Base-by-base conservation (phyloP, 192 early-diverging fungal genomes). In the Podila epigama region DNA sequence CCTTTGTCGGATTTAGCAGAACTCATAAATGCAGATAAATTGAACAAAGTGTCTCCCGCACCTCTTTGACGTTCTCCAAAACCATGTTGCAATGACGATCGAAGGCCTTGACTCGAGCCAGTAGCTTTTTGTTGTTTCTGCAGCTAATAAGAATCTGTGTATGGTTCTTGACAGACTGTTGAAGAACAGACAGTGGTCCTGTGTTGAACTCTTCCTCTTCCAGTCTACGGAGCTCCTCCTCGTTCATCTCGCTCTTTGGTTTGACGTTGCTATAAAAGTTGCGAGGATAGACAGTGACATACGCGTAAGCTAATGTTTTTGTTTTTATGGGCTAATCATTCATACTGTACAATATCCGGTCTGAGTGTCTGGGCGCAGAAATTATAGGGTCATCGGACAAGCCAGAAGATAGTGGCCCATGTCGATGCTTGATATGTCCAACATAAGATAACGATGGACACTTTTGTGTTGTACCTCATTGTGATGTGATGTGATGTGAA, bases 31-130 rank as follows among this genome's bases (percentile, higher is more conserved):
- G 34, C 6, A 6, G 2, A n/a, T 33, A 2, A 4, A 36, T 5
- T 27, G 35, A 34, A 27, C 56, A n/a, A 28, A 9, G 29, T 36
- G 32, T 22, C 66, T 28, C 50, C 68, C 68, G 55, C 79, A 93
- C 89, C 82, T 99, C 97, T 82, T 97, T 97, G 58, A 99, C 96
- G 77, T 98, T 98, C 75, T 98, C 97, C 54, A 99, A 82, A n/a
- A 99, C 97, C 97, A 99, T 98, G 85, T 99, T 99, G 87, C 94
- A 98, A 79, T 99, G 98, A 51, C 98, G 91, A 83, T 99, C 98
- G 80, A 99, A 99, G 50, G 97, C 98, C 85, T 99, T 99, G 66
- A 99, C 93, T 70, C 96, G 88, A 11, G 95, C 98, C 7, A 99
- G 83, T 63, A 99, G 88, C 79, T 98, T 98, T 80, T 94, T 89